Evolutionary conservation across 1,284 basidiomycete species (phyloP).

Genomic region (Schizophyllum commune): DNA sequence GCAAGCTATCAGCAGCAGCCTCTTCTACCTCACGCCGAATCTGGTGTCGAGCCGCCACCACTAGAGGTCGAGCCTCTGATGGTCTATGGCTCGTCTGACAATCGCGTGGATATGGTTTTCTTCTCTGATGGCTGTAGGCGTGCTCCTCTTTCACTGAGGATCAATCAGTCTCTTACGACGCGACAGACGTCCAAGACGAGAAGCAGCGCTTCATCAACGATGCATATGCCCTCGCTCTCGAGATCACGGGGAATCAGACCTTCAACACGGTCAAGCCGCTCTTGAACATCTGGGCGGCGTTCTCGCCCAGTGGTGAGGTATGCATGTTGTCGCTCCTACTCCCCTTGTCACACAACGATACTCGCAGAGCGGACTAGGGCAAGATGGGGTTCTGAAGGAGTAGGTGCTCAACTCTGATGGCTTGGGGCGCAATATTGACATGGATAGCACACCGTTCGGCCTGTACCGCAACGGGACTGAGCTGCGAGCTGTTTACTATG

Average conservation of each 20-base stretch:
- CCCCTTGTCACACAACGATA: not conserved
- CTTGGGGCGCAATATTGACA: not conserved
- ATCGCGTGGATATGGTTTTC: conserved; percentile 73
- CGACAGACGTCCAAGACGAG: conserved; percentile 53
- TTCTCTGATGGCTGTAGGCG: conserved; percentile 77
- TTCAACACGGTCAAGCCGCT: conserved; percentile 72
- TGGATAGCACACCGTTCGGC: conserved; percentile 62
- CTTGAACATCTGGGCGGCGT: conserved; percentile 80
- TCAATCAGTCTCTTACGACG: not conserved
- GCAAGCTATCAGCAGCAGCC: not conserved
- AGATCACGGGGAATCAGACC: conserved; percentile 68
- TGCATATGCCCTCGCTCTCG: conserved; percentile 56
- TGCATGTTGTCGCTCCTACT: conserved; percentile 3
- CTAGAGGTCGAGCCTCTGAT: conserved; percentile 54
- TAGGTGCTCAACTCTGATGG: conserved; percentile 17
- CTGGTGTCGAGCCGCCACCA: conserved; percentile 22
- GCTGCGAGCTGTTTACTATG: conserved; percentile 70
- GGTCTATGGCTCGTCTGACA: conserved; percentile 51
- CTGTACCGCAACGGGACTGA: conserved; percentile 77
- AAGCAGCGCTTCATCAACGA: conserved; percentile 63
- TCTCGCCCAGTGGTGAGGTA: conserved; percentile 66
- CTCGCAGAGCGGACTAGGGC: conserved; percentile 67
- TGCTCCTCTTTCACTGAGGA: not conserved
- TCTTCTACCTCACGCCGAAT: not conserved
- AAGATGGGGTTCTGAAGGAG: conserved; percentile 61